These are phyloP conservation scores for Fusarium lateritium DNA, from an alignment of 2,329 filamentous ascomycete genomes.

Conservation along the genomic window DNA sequence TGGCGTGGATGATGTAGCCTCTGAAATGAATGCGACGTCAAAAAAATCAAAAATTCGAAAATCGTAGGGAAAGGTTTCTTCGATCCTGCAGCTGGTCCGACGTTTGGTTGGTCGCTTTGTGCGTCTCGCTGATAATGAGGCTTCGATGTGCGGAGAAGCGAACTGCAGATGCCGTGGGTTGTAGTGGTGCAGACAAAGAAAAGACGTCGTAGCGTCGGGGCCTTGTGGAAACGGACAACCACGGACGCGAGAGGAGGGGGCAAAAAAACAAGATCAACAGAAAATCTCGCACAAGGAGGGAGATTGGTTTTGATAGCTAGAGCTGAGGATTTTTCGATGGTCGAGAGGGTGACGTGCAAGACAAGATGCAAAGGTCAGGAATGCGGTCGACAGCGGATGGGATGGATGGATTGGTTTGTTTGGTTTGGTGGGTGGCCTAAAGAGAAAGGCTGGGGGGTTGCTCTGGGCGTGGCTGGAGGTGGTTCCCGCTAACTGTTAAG, in stretches of 20 bases:
- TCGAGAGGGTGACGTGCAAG: constrained; percentile 49
- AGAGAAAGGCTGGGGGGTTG: constrained; percentile 51
- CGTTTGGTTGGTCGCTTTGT: constrained; percentile 25
- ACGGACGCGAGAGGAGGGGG: constrained; percentile 14
- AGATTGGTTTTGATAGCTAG: constrained; percentile 31
- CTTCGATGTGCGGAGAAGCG: constrained; percentile 37
- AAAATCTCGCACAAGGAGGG: constrained; percentile 18
- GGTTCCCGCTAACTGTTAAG: constrained; percentile 48
- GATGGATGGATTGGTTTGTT: constrained; percentile 43
- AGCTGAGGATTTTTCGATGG: constrained; percentile 33
- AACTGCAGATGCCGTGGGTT: constrained; percentile 6
- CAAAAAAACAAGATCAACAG: constrained; percentile 29
- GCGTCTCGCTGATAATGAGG: constrained; percentile 22
- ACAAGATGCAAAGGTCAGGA: constrained; percentile 49
- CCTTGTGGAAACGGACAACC: constrained; percentile 6
- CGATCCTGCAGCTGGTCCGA: constrained; percentile 15
- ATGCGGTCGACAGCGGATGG: constrained; percentile 46
- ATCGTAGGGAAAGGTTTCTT: constrained; percentile 20
- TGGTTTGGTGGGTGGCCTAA: constrained; percentile 37
- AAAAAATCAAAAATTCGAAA: constrained; percentile 26
- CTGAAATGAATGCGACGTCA: constrained; percentile 7
- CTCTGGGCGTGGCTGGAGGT: constrained; percentile 51
- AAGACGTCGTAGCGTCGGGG: constrained; percentile 27
- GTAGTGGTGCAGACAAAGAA: constrained; percentile 34
- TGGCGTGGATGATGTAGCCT: constrained; percentile 22